Base-by-base conservation (phyloP, 441 rosid species). In the Pelargonium cotyledonis region DNA sequence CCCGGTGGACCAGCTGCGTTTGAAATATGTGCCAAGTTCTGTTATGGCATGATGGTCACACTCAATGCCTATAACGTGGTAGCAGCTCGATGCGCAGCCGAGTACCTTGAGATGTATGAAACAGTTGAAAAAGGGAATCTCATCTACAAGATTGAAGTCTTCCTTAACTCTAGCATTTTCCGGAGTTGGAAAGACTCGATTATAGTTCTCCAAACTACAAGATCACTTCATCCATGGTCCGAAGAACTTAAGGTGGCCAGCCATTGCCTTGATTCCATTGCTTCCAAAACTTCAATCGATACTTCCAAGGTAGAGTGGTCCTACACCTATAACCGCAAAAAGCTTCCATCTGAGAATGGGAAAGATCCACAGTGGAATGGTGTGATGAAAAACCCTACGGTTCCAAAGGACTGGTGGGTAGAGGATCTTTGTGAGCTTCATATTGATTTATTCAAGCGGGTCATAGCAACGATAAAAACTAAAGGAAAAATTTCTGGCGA, bases 381-480 rank as follows among this genome's bases (percentile, higher is more conserved):
- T 86, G 40, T 80, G 23, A 53, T 18, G 19, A 57, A 57, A 9
- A 19, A 8, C 11, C 11, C 18, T 12, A 18, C 79, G 69, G 85
- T 94, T 69, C 98, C 99, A 0, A 84, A 79, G 73, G 99, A 95
- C 78, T 95, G 98, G 99, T 95, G 99, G 99, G 94, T 90, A 1
- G 99, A 95, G 86, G 99, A 92, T 84, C 70, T 88, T 6, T 89
- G 91, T 63, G 99, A 90, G 75, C 84, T 95, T 3, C 92, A 92
- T 63, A 80, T 89, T 60, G 89, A 86, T 79, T 80, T 89, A 70
- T 95, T 85, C 72, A 85, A 92, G 79, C 78, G 81, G 74, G 88
- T 92, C 18, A 85, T 95, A 71, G 43, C 73, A 58, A 73, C 82
- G 68, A 85, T 90, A 51, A 95, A 83, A 70, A 85, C 90, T 0